Percentiles rank a stretch among this genome's conserved stretches.
Conservation (phyloP, 768 basidiomycete genomes). For the Lentinula sp. region DNA sequence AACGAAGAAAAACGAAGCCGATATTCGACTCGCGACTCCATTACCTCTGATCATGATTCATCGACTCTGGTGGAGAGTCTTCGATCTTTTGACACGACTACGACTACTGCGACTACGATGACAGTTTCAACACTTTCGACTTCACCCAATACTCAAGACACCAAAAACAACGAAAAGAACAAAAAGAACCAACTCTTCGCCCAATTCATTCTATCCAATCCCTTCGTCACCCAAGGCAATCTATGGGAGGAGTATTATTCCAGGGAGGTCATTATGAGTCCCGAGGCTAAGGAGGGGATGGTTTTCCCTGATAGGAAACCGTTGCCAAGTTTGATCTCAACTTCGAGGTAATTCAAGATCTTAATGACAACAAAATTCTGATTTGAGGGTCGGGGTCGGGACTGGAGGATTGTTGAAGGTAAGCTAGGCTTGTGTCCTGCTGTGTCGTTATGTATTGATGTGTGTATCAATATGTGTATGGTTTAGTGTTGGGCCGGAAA, state of each 20-base stretch:
- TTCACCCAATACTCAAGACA: not conserved
- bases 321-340: slow-evolving; percentile 25
- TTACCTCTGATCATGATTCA: not conserved
- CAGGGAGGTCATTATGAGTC: slow-evolving; percentile 36
- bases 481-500: no score
- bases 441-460: no score
- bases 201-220: slow-evolving; percentile 32
- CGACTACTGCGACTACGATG: not conserved
- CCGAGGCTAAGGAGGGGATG: slow-evolving; percentile 31
- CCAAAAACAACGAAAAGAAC: no score
- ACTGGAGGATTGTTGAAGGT: no score
- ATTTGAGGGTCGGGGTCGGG: no score
- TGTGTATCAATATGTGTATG: no score
- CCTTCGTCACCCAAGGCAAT: slow-evolving; percentile 32
- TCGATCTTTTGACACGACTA: not conserved
- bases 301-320: slow-evolving; percentile 39
- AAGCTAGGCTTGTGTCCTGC: no score
- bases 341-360: not conserved
- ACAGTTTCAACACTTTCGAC: no score
- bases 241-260: slow-evolving; percentile 39
- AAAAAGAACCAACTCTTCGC: slow-evolving; percentile 21
- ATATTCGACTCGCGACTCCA: not conserved
- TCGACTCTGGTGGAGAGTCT: not conserved
- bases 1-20: not conserved
- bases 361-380: no score